These are phyloP conservation scores for Prinsepia uniflora DNA, from an alignment of 306 rosid species.

Conservation along the genomic window DNA sequence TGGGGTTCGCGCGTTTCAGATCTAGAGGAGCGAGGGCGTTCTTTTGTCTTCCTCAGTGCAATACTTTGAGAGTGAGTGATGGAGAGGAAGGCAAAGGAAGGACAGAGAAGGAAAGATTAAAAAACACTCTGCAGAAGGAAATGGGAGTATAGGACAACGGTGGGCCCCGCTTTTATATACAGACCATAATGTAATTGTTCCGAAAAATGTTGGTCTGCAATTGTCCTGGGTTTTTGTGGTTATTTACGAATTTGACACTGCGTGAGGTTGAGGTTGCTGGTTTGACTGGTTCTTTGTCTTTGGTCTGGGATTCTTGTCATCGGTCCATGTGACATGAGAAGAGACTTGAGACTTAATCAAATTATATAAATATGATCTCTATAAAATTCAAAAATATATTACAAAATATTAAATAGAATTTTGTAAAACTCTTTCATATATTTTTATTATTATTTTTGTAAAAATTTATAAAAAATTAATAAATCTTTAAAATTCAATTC, in stretches of 20 bases:
- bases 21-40: slow-evolving; percentile 22
- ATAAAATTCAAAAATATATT: too few relatives aligned
- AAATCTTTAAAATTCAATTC: too few relatives aligned
- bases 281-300: slow-evolving; percentile 7
- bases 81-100: background rate
- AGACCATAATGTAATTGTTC: slow-evolving; percentile 7
- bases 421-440: too few relatives aligned
- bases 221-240: background rate
- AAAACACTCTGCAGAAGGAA: background rate
- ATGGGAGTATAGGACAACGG: background rate
- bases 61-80: background rate
- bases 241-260: slow-evolving; percentile 31
- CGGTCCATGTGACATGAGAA: too few relatives aligned
- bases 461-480: too few relatives aligned
- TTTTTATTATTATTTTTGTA: too few relatives aligned
- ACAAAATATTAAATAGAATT: too few relatives aligned
- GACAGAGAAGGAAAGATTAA: background rate
- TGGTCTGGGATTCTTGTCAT: background rate
- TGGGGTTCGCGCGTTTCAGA: slow-evolving; percentile 31
- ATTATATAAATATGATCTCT: too few relatives aligned
- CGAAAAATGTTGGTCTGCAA: background rate
- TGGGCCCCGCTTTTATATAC: slow-evolving; percentile 26
- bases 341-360: too few relatives aligned
- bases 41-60: slow-evolving; percentile 18
- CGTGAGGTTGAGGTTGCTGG: background rate